Evolutionary conservation across 108 stramenopile genomes (phyloP), one percentile per base, ranked within the genome.

Genomic region (Aureococcus anophagefferens): DNA sequence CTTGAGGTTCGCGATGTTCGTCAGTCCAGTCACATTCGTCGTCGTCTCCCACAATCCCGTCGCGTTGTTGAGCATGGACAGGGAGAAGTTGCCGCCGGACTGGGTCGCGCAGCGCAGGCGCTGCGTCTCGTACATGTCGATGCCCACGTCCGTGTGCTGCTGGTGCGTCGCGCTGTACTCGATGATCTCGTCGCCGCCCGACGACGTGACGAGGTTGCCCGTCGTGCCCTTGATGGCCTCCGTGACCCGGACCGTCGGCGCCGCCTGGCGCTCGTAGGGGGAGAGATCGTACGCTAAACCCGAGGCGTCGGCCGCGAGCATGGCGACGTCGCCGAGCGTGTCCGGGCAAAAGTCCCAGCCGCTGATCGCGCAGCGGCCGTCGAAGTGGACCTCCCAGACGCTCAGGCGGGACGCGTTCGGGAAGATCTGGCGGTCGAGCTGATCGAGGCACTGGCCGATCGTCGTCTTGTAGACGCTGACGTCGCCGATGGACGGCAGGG

Each of bases 101-200:
- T 76, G 64, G 35, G 73, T 67, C 25, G 69, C 63, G 68, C 89
- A 89, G 4, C 65, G 62, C 4, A 89, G 44, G 44, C 72, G 64
- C 70, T 87, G 89, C 35, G 78, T 72, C 67, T 86, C 86, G 37
- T 69, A 65, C 81, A 87, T 82, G 65, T 80, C 84, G 65, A 88
- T 86, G 44, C 70, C 74, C 46, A 80, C 76, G 30, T 59, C 68
- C 13, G 70, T 71, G 62, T 40, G 40, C 29, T 74, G 45, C 66
- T 84, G 72, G 37, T 85, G 83, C 5, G 67, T 35, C 3, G 88
- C 76, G 15, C 80, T 76, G 35, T 84, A 71, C 32, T 69, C 70
- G 33, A 89, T 32, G 44, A 51, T 67, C 33, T 80, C 79, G 4
- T 80, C 75, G 36, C 80, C 65, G 64, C 69, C 45, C 7, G 51